phyloP scores from a whole-genome alignment of 768 basidiomycete species.

The Mycena vulgaris region DNA sequence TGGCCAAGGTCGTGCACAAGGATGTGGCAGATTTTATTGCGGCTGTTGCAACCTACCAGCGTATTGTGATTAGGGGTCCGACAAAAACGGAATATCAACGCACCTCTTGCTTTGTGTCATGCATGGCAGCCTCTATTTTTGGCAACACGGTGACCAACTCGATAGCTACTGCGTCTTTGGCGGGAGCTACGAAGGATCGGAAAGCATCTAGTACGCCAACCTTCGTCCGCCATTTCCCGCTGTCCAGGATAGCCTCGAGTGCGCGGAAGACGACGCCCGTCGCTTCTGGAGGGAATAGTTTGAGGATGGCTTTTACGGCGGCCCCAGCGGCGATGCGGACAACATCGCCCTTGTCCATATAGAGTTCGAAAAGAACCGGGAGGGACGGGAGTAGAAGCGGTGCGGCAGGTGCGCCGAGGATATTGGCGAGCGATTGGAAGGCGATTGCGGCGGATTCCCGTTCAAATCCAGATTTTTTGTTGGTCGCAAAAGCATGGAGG shows the following conservation, averaged over 20 bases:
- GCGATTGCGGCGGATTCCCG: constrained; percentile 90
- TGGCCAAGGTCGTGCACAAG: constrained; percentile 92
- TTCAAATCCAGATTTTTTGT: constrained; percentile 91
- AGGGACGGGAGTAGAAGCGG: constrained; percentile 86
- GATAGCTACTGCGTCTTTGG: constrained; percentile 84
- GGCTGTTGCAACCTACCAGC: constrained; percentile 80
- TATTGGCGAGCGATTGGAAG: constrained; percentile 79
- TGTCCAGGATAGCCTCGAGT: constrained; percentile 82
- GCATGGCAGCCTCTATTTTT: constrained; percentile 91
- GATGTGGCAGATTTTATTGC: constrained; percentile 92
- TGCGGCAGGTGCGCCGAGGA: constrained; percentile 78
- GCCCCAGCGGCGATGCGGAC: constrained; percentile 86
- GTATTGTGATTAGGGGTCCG: background rate
- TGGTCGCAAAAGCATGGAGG: constrained; percentile 78
- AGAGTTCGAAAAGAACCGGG: constrained; percentile 83
- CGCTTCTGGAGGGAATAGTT: constrained; percentile 87
- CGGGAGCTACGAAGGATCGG: constrained; percentile 77
- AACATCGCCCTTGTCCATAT: constrained; percentile 95
- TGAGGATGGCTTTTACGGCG: constrained; percentile 88
- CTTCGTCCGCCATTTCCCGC: constrained; percentile 95
- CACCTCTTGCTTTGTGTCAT: constrained; percentile 97
- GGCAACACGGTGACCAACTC: constrained; percentile 88
- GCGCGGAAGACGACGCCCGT: constrained; percentile 76
- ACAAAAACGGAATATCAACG: constrained; percentile 40
- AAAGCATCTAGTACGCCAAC: constrained; percentile 93